Evolutionary conservation across 2,329 filamentous ascomycete genomes (phyloP), one percentile per base, ranked within the genome.

Genomic region (Dryadomyces quercivorus): DNA sequence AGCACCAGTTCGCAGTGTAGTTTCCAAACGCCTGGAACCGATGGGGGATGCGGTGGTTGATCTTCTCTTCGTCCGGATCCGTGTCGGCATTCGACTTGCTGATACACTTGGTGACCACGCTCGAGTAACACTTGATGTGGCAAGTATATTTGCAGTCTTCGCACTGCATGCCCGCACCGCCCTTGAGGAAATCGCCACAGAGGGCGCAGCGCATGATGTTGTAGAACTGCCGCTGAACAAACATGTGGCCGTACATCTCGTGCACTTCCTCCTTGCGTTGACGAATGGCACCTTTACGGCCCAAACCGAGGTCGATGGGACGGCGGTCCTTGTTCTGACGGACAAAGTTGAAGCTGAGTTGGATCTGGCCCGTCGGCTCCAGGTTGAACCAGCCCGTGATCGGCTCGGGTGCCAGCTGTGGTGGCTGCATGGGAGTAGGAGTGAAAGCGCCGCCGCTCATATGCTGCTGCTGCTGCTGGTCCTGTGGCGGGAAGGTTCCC

Each of bases 121-220:
- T 95, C 16, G 82, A 74, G 70, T 97, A 98, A 68, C 93, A 98
- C 72, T 97, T 96, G 63, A 89, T 92, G 70, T 98, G 93, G 71
- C 93, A 98, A 43, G 92, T 97, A 72, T 97, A 97, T 72, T 97
- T 97, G 85, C 93, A 98, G 72, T 98, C 93, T 60, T 94, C 88
- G 70, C 93, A 98, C 72, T 98, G 93, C 92, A 98, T 98, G 58
- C 93, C 93, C 21, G 93, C 88, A 50, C 92, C 94, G 68, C 97
- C 97, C 67, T 97, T 98, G 72, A 98, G 85, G 66, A 98, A 97
- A 62, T 98, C 93, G 57, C 91, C 93, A 67, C 93, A 98, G 40
- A 97, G 82, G 15, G 93, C 93, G 71, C 93, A 98, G 59, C 93
- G 92, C 93, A 98, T 98, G 66, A 98, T 96, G 77, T 97, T 98